phyloP scores from a whole-genome alignment of 495 filamentous ascomycete species.

The Aspergillus coremiiformis region DNA sequence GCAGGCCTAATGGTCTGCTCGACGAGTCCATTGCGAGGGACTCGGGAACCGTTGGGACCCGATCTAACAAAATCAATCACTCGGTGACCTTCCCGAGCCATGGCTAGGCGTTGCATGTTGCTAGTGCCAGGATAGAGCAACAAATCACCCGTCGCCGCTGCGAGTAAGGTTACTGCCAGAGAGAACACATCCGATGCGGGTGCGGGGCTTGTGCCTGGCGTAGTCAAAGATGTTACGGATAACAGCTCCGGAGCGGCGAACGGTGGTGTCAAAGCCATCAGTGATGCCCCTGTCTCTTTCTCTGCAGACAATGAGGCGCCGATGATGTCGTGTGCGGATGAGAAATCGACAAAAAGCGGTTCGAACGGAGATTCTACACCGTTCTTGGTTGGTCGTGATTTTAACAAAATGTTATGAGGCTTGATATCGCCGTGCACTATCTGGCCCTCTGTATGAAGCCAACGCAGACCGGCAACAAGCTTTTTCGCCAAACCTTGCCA shows the following conservation, averaged over 20 bases:
- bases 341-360: conserved; percentile 53
- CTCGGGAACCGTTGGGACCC: conserved; percentile 32
- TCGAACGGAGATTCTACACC: conserved; percentile 22
- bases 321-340: conserved; percentile 40
- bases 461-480: conserved; percentile 44
- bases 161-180: conserved; percentile 49
- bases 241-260: conserved; percentile 53
- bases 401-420: conserved; percentile 44
- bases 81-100: conserved; percentile 42
- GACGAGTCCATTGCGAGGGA: conserved; percentile 39
- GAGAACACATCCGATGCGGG: conserved; percentile 47
- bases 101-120: conserved; percentile 35
- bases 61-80: conserved; percentile 40
- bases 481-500: conserved; percentile 42
- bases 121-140: conserved; percentile 44
- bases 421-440: conserved; percentile 55
- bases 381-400: neutral
- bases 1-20: conserved; percentile 36
- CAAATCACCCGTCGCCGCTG: conserved; percentile 46
- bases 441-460: conserved; percentile 38
- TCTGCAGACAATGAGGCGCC: conserved; percentile 9
- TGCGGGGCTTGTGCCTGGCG: conserved; percentile 24
- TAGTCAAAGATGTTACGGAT: conserved; percentile 27
- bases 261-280: conserved; percentile 48
- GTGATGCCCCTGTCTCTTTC: conserved; percentile 19